Evolutionary conservation across 1,139 yeast genomes (phyloP).

Genomic region (Kazachstania sp.): DNA sequence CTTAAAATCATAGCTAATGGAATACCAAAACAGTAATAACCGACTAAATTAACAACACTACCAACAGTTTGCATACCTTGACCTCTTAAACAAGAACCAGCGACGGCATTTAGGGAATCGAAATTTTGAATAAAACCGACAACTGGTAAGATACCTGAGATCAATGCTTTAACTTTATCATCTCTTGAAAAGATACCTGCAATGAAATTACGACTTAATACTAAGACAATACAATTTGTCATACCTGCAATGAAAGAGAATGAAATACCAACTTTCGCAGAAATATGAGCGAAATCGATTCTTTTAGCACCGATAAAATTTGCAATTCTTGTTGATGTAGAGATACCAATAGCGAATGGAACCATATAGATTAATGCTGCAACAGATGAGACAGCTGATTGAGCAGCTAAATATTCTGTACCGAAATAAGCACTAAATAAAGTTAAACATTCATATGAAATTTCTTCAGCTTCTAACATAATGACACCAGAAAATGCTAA

Average conservation of each 20-base stretch:
- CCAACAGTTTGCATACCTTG: constrained; percentile 82
- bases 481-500: constrained; percentile 66
- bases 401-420: constrained; percentile 76
- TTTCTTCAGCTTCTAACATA: constrained; percentile 66
- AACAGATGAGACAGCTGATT: constrained; percentile 74
- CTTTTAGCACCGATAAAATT: constrained; percentile 79
- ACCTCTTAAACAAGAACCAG: constrained; percentile 79
- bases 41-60: constrained; percentile 67
- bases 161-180: constrained; percentile 46
- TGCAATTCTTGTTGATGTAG: constrained; percentile 80
- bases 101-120: constrained; percentile 75
- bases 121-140: constrained; percentile 67
- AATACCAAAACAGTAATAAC: constrained; percentile 60
- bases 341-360: constrained; percentile 87
- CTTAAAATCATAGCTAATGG: constrained; percentile 66
- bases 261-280: constrained; percentile 55
- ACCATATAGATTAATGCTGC: constrained; percentile 77
- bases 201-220: constrained; percentile 44
- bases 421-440: constrained; percentile 73
- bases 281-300: constrained; percentile 50
- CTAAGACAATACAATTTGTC: constrained; percentile 46
- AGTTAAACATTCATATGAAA: constrained; percentile 67
- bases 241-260: constrained; percentile 53
- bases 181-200: constrained; percentile 68
- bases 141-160: constrained; percentile 54